A percentile compares a stretch with the other conserved stretches of the same genome.
phyloP scores from a whole-genome alignment of 1,284 basidiomycete genomes.

The Sporisorium iseilematis-ciliati region DNA sequence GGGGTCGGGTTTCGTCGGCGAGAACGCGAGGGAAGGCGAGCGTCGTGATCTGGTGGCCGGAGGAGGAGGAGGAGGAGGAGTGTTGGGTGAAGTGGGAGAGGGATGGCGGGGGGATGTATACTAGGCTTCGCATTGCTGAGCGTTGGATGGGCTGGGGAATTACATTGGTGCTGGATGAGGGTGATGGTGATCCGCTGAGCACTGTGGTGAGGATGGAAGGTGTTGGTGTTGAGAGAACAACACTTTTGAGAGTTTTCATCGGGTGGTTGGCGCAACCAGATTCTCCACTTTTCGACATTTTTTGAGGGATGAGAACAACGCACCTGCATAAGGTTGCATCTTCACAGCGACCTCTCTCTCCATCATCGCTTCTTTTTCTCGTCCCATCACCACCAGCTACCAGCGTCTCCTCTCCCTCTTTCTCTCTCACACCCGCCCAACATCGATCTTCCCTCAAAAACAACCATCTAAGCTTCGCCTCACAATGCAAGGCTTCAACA shows the following conservation, averaged over 20 bases:
- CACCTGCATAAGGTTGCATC: constrained; percentile 3
- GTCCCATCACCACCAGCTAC: neutral
- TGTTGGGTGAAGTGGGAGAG: constrained; percentile 10
- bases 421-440: neutral
- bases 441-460: neutral
- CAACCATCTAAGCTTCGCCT: neutral
- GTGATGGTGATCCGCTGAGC: neutral
- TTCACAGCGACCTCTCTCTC: no score
- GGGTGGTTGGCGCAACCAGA: no score
- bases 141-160: no score
- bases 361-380: neutral
- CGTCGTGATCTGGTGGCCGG: neutral
- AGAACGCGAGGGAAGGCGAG: neutral
- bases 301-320: neutral
- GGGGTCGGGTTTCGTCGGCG: constrained; percentile 7
- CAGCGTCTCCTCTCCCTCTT: neutral
- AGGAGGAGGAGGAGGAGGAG: neutral
- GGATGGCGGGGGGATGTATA: constrained; percentile 23
- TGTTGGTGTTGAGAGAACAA: constrained; percentile 9
- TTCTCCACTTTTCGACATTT: constrained; percentile 5
- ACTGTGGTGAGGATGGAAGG: constrained; percentile 1
- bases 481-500: constrained; percentile 67
- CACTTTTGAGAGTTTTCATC: neutral
- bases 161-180: neutral
- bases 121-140: constrained; percentile 14